Conservation (phyloP, 495 filamentous ascomycete genomes). For the Neurospora tetrasperma region DNA sequence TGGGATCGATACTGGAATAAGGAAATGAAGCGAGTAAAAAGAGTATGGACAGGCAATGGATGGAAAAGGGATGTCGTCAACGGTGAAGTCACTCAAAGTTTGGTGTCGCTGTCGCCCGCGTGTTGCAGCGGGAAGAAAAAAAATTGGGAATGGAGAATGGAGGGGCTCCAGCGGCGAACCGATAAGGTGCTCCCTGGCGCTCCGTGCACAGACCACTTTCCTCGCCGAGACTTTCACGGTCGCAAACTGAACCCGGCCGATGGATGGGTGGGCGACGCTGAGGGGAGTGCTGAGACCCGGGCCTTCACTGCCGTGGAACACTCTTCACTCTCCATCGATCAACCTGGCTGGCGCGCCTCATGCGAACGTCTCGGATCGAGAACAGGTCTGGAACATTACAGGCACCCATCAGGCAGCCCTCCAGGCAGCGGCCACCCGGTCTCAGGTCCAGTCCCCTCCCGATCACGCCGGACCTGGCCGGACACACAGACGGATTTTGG, state of each 20-base stretch:
- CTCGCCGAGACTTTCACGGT: background rate
- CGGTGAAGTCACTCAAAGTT: background rate
- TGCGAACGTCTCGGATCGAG: background rate
- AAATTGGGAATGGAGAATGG: background rate
- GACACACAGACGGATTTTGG: background rate
- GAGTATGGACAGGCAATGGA: background rate
- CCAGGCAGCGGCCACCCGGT: background rate
- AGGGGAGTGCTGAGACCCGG: background rate
- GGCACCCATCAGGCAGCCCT: background rate
- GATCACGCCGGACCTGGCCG: background rate
- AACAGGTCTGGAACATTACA: background rate
- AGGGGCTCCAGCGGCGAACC: background rate
- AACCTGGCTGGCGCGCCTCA: background rate
- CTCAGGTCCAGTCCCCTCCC: background rate
- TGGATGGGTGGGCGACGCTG: background rate
- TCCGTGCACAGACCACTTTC: background rate
- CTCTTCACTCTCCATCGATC: background rate
- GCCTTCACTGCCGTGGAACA: background rate
- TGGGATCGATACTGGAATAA: background rate
- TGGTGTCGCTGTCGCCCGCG: background rate
- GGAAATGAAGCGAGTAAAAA: background rate
- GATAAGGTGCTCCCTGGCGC: background rate
- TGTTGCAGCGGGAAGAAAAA: constrained; percentile 1
- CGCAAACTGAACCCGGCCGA: background rate
- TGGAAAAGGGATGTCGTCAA: background rate